Evolutionary conservation across 495 filamentous ascomycete genomes (phyloP), one percentile per base, ranked within the genome.

Genomic region (Haplographium delicatum): DNA sequence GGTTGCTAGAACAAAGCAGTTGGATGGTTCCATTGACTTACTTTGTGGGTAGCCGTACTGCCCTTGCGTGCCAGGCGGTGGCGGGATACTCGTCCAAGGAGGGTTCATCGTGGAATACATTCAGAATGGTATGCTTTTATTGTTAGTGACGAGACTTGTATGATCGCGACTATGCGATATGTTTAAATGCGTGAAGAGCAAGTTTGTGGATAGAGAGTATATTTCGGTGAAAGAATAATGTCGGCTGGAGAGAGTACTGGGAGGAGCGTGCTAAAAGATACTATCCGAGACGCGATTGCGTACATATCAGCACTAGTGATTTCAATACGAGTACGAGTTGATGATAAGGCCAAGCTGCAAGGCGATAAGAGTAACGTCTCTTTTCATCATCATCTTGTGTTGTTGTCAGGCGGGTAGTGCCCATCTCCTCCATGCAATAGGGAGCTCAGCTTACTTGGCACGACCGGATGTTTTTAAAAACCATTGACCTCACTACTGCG

Each of bases 401-500:
- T 19, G 16, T 39, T 53, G 38, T 5, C 22, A 30, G 35, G 26
- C 39, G 11, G 3, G 4, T 10, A 43, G 20, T 34, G 16, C 16
- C 51, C 26, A 40, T n/a, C 19, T 25, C 22, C 30, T 15, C n/a
- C n/a, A 49, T 3, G 26, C 26, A 24, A 24, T 24, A 4, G 22
- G 1, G 5, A 0, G 22, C 22, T 18, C 19, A 13, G 35, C 20
- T 22, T 52, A 27, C 23, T 53, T 59, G 47, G 54, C 68, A 80
- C 79, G 80, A 71, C 80, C 88, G 88, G 76, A 95, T 95, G 89
- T 91, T 91, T 75, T 81, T 96, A 78, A 91, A 91, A 74, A 81
- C 83, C 62, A 75, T 97, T 61, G 91, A 96, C 68, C 78, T 99
- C 59, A 97, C 94, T 6, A 95, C 89, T 67, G 93, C 93, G 52